Conservation (phyloP, 257 asterid genomes). For the Orobanche coerulescens region DNA sequence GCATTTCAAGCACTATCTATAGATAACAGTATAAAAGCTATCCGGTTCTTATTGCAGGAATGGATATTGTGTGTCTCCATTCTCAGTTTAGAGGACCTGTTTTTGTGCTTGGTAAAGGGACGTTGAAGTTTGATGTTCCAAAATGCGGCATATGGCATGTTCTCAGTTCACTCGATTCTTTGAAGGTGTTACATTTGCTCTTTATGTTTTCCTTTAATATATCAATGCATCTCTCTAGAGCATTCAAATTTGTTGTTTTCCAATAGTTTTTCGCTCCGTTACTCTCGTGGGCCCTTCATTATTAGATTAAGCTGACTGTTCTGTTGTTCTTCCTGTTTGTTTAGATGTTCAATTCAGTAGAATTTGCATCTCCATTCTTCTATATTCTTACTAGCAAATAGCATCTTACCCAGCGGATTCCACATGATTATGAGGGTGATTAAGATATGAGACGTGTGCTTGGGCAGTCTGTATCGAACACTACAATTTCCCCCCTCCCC, state of each 20-base stretch:
- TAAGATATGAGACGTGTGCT: background rate
- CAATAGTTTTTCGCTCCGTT: background rate
- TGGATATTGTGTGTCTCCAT: conserved; percentile 45
- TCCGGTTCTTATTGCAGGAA: conserved; percentile 33
- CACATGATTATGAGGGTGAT: background rate
- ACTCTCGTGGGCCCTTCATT: background rate
- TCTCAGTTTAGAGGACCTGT: conserved; percentile 30
- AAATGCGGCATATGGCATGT: conserved; percentile 26
- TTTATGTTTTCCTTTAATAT: background rate
- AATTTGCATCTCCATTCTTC: background rate
- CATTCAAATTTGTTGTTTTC: background rate
- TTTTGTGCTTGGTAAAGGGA: conserved; percentile 27
- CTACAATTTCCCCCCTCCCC: background rate
- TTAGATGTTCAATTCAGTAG: background rate
- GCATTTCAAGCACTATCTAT: background rate
- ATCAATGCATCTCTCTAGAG: background rate
- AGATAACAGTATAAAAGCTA: conserved; percentile 8
- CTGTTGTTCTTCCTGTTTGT: background rate
- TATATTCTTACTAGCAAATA: background rate
- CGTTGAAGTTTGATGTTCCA: conserved; percentile 30
- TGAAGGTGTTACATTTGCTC: conserved; percentile 37
- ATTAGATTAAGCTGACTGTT: background rate
- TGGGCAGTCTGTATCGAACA: background rate
- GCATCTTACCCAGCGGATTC: background rate
- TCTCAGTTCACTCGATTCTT: conserved; percentile 52